Base-by-base conservation (phyloP, 2,329 filamentous ascomycete species). In the Ophidiomyces ophidiicola region DNA sequence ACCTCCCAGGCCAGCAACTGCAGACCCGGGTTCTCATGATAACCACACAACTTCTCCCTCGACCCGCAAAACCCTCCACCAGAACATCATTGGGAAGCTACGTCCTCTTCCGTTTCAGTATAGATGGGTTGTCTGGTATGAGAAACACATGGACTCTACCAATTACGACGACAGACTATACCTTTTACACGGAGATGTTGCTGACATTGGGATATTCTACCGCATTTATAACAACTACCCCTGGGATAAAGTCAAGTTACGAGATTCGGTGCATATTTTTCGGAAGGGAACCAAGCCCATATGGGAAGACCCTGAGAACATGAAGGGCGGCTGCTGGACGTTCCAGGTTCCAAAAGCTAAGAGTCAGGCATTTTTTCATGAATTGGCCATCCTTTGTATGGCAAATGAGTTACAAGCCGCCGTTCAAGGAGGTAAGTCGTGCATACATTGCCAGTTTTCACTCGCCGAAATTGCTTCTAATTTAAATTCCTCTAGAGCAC, bases 301-400 rank as follows among this genome's bases (percentile, higher is more conserved):
- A 49, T 86, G 81, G 81, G 82, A 86, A 63, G 88, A 96, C 57
- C 75, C 82, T 28, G 78, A 90, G 52, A 94, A 94, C 62, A 69
- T 80, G 44, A 71, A 78, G 45, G 88, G 88, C 37, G 88, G 88
- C 35, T 81, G 82, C 57, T 94, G 85, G 85, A 92, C 85, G 15
- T 93, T 96, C 62, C 78, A 87, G 36, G 80, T 94, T 31, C 78
- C 80, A 47, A 94, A 93, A 67, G 70, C 69, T 45, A 71, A 73
- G 4, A 71, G 69, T 2, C 73, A 76, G 2, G 80, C 49, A 3
- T 60, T 60, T 40, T 60, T 60, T 26, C 57, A 60, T 42, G 57
- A 60, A 42, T 50, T 58, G 43, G 50, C 52, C 10, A 56, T 60
- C 37, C 41, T 59, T 19, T 53, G 50, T 34, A 53, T 60, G 52